phyloP scores from a whole-genome alignment of 768 basidiomycete genomes.

The Boletus sp. region DNA sequence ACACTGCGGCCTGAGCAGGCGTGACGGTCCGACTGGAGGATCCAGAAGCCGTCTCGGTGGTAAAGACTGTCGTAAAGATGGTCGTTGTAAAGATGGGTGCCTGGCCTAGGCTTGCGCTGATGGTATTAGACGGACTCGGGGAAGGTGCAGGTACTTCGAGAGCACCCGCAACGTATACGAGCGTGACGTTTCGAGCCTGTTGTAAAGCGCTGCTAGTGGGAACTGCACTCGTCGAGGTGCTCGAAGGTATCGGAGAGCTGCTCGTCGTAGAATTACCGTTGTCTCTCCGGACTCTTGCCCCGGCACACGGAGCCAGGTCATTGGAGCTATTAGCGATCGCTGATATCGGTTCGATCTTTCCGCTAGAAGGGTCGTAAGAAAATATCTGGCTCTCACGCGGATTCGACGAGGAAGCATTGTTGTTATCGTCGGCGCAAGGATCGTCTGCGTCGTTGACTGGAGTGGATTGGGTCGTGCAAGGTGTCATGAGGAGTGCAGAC shows the following conservation, averaged over 20 bases:
- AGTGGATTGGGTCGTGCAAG: constrained; percentile 33
- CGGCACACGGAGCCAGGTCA: not conserved
- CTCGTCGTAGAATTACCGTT: constrained; percentile 4
- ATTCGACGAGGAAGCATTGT: constrained; percentile 6
- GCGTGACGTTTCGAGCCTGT: constrained; percentile 41
- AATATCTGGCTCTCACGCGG: constrained; percentile 56
- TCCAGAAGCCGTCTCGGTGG: constrained; percentile 6
- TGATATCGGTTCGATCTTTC: constrained; percentile 56
- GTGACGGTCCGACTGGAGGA: constrained; percentile 2
- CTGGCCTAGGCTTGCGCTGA: not conserved
- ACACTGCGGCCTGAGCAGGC: constrained; percentile 17
- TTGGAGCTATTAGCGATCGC: constrained; percentile 14
- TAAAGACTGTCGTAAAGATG: constrained; percentile 24
- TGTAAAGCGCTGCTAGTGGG: constrained; percentile 12
- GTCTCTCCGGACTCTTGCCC: constrained; percentile 17
- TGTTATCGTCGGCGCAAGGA: constrained; percentile 9
- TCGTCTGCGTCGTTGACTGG: not conserved
- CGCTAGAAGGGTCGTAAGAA: constrained; percentile 47
- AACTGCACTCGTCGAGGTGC: constrained; percentile 12
- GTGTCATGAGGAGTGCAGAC: constrained; percentile 49
- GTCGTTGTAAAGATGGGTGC: constrained; percentile 23
- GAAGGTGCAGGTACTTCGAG: constrained; percentile 28
- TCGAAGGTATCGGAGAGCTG: constrained; percentile 12
- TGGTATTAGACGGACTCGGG: not conserved
- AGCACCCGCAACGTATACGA: constrained; percentile 48